Evolutionary conservation across 805 yeast species (phyloP).

Genomic region (Dipodascopsis uninucleata): DNA sequence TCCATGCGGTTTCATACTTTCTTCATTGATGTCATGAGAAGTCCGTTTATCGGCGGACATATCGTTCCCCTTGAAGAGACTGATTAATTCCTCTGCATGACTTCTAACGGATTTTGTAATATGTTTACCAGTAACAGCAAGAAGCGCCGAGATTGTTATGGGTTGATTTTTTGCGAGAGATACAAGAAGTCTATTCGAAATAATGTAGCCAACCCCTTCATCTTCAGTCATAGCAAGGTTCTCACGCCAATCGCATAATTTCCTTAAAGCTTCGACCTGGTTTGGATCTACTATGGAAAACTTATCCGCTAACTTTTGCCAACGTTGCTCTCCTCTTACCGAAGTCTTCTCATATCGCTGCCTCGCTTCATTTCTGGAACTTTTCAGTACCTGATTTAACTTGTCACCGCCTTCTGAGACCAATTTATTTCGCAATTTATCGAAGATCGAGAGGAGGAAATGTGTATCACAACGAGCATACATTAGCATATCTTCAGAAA

Average conservation of each 20-base stretch:
- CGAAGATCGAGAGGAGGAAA: conserved; percentile 76
- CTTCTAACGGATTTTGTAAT: too few relatives aligned
- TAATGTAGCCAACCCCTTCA: conserved; percentile 76
- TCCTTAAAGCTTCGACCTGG: conserved; percentile 54
- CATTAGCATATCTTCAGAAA: conserved; percentile 66
- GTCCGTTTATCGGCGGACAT: too few relatives aligned
- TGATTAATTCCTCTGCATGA: too few relatives aligned
- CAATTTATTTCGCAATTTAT: conserved; percentile 62
- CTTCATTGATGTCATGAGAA: too few relatives aligned
- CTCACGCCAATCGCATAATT: conserved; percentile 82
- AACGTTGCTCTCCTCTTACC: conserved; percentile 49
- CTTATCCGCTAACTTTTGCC: conserved; percentile 58
- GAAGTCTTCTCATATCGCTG: conserved; percentile 50
- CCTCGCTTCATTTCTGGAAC: conserved; percentile 78
- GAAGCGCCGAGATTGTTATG: too few relatives aligned
- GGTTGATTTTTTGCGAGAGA: conserved; percentile 60
- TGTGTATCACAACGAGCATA: conserved; percentile 97
- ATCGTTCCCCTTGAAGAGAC: too few relatives aligned
- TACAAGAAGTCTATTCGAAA: conserved; percentile 76
- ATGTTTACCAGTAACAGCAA: too few relatives aligned
- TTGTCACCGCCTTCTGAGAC: conserved; percentile 26
- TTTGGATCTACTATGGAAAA: conserved; percentile 54
- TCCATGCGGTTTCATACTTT: too few relatives aligned
- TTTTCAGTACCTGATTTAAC: conserved; percentile 56
- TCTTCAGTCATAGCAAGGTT: conserved; percentile 66